A percentile compares a stretch with the other conserved stretches of the same genome.
phyloP scores from a whole-genome alignment of 2,329 filamentous ascomycete genomes.

The Xylaria arbuscula region DNA sequence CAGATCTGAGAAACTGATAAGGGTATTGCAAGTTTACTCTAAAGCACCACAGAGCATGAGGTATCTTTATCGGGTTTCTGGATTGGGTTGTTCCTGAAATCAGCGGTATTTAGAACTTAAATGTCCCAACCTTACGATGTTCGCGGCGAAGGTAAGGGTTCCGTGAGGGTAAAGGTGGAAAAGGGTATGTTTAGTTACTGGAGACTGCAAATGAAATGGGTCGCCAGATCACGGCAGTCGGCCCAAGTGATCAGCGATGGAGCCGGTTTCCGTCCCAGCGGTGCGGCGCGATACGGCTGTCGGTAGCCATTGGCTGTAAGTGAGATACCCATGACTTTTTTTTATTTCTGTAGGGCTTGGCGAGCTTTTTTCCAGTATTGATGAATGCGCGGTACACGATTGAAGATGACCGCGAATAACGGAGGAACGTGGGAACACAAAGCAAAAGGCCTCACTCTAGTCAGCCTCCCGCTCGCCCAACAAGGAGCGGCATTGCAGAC shows the following conservation, averaged over 20 bases:
- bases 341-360: neutral
- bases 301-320: conserved; percentile 18
- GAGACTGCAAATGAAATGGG: neutral
- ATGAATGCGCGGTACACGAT: neutral
- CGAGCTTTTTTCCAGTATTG: neutral
- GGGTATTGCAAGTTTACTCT: neutral
- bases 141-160: too few species aligned
- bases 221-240: neutral
- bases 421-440: neutral
- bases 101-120: neutral
- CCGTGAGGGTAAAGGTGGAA: neutral
- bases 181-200: neutral
- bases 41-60: neutral
- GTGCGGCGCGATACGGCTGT: conserved; percentile 26
- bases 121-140: neutral
- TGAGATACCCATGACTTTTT: neutral
- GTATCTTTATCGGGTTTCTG: too few species aligned
- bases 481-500: neutral
- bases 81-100: neutral
- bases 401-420: too few species aligned
- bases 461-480: neutral
- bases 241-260: neutral
- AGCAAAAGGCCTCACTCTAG: neutral
- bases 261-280: conserved; percentile 20
- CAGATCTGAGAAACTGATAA: neutral